phyloP scores from a whole-genome alignment of 192 early-diverging fungal genomes.

The Umbelopsis sp. region DNA sequence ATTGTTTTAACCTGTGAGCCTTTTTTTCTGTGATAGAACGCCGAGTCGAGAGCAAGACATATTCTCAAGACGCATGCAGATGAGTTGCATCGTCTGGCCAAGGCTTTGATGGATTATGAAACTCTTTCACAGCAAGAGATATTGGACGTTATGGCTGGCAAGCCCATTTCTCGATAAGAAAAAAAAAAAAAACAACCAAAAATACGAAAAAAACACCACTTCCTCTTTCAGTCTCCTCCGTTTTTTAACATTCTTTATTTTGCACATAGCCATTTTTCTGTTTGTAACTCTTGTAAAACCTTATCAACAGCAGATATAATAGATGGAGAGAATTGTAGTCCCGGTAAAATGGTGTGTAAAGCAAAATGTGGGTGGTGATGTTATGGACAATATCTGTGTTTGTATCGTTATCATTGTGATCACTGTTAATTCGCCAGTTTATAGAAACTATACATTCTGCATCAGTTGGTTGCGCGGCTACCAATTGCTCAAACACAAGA shows the following conservation, averaged over 20 bases:
- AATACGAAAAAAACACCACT: too few species aligned
- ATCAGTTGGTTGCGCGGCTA: too few species aligned
- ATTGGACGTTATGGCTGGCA: constrained; percentile 70
- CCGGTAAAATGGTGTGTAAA: too few species aligned
- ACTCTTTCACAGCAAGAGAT: constrained; percentile 92
- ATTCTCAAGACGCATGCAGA: constrained; percentile 78
- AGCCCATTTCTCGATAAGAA: constrained; percentile 52
- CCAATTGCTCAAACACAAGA: too few species aligned
- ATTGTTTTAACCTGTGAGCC: neutral
- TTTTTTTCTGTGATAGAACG: constrained; percentile 42
- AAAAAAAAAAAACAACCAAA: too few species aligned
- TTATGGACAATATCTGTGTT: too few species aligned
- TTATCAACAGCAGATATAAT: constrained; percentile 8
- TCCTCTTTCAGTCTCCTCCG: neutral
- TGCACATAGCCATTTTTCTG: constrained; percentile 21
- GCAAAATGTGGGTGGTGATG: too few species aligned
- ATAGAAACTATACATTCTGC: too few species aligned
- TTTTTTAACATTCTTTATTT: constrained; percentile 1
- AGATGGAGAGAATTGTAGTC: neutral
- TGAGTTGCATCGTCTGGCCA: constrained; percentile 89
- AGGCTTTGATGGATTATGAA: constrained; percentile 94
- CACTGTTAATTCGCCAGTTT: too few species aligned
- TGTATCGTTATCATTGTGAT: too few species aligned
- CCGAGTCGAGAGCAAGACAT: constrained; percentile 70
- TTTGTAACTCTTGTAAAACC: constrained; percentile 2